A percentile compares a stretch with the other conserved stretches of the same genome.
phyloP scores from a whole-genome alignment of 495 filamentous ascomycete genomes.

The Arthonia radiata region DNA sequence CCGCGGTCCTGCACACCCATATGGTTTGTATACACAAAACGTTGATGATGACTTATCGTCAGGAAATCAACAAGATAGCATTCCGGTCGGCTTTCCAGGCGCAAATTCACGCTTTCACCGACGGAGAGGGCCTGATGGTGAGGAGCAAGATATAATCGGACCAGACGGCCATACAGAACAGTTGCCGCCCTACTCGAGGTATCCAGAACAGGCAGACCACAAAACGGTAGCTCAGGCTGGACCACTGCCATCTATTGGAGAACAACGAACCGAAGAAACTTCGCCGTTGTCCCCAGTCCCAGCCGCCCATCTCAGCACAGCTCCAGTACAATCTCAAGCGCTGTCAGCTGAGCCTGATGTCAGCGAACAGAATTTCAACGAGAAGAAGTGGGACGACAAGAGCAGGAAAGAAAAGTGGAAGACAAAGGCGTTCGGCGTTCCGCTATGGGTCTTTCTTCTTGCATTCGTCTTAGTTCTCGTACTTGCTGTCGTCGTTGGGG shows the following conservation, averaged over 20 bases:
- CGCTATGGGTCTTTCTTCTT: slow-evolving; percentile 15
- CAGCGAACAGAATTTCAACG: slow-evolving; percentile 2
- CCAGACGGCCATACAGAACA: slow-evolving; percentile 78
- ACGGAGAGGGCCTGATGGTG: slow-evolving; percentile 50
- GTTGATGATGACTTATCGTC: neutral
- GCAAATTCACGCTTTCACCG: slow-evolving; percentile 36
- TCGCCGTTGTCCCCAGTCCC: neutral
- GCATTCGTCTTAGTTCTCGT: slow-evolving; percentile 29
- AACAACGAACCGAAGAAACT: neutral
- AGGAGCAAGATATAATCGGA: slow-evolving; percentile 74
- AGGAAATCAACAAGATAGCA: slow-evolving; percentile 8
- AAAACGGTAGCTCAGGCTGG: slow-evolving; percentile 12
- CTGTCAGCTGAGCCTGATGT: slow-evolving; percentile 1
- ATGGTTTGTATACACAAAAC: slow-evolving; percentile 5
- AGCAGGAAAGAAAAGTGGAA: neutral
- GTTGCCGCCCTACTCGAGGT: slow-evolving; percentile 68
- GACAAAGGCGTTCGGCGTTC: slow-evolving; percentile 1
- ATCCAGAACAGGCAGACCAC: slow-evolving; percentile 27
- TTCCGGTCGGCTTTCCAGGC: slow-evolving; percentile 56
- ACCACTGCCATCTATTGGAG: neutral
- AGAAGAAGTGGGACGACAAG: slow-evolving; percentile 8
- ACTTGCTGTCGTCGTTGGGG: slow-evolving; percentile 15
- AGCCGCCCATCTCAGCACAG: slow-evolving; percentile 1
- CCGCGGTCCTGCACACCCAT: slow-evolving; percentile 6
- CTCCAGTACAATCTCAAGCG: neutral